These are phyloP conservation scores for Rosa lucieae DNA, from an alignment of 306 rosid species.

Conservation along the genomic window DNA sequence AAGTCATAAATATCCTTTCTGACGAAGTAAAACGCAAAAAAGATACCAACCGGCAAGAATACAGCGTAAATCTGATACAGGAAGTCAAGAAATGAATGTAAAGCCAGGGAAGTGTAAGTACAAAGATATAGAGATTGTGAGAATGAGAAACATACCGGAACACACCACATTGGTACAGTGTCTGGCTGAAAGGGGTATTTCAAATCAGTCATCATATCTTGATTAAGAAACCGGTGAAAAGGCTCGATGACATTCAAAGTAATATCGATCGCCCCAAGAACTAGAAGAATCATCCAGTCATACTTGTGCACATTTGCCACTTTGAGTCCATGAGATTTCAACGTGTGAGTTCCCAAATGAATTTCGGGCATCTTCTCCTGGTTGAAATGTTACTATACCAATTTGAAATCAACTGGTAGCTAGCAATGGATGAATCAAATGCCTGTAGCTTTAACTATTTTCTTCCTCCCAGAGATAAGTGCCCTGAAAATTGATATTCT, in stretches of 20 bases:
- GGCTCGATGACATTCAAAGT: conserved; percentile 42
- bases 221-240: conserved; percentile 45
- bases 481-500: not conserved
- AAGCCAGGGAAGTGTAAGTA: not conserved
- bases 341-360: conserved; percentile 9
- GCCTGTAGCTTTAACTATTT: not conserved
- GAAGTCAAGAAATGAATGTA: not conserved
- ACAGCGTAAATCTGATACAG: conserved; percentile 39
- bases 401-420: not conserved
- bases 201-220: conserved; percentile 45
- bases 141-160: conserved; percentile 38
- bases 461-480: not conserved
- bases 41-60: conserved; percentile 33
- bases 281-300: conserved; percentile 47
- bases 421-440: conserved; percentile 1
- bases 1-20: conserved; percentile 48
- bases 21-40: conserved; percentile 28
- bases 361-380: conserved; percentile 11
- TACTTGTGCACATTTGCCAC: conserved; percentile 33
- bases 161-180: conserved; percentile 54
- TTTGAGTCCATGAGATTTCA: conserved; percentile 31
- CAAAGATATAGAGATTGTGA: not conserved
- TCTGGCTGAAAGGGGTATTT: conserved; percentile 36
- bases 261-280: conserved; percentile 36
- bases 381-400: not conserved